Conservation (phyloP, 768 basidiomycete species). For the Sporobolomyces phaffii region DNA sequence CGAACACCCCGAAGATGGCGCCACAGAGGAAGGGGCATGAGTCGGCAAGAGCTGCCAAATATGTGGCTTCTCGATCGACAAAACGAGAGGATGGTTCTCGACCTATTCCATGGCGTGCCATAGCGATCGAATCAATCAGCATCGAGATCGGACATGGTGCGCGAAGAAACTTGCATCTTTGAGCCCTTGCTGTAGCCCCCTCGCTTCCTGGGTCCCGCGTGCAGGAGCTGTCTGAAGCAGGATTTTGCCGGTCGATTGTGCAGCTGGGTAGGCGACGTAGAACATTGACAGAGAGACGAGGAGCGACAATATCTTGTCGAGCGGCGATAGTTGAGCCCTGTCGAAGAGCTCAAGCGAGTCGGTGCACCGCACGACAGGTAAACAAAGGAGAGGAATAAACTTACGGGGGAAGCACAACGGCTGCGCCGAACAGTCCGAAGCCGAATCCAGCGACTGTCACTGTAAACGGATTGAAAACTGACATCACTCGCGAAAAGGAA, state of each 20-base stretch:
- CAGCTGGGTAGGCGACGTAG: slow-evolving; percentile 76
- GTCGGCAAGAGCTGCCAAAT: slow-evolving; percentile 75
- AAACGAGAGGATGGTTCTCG: slow-evolving; percentile 73
- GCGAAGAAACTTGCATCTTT: background rate
- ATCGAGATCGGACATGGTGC: background rate
- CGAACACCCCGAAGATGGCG: background rate
- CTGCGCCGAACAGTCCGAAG: slow-evolving; percentile 55
- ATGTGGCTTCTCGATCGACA: slow-evolving; percentile 76
- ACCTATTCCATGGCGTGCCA: slow-evolving; percentile 56
- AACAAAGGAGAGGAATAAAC: slow-evolving; percentile 44
- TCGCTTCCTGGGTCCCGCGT: slow-evolving; percentile 48
- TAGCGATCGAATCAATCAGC: too few species aligned
- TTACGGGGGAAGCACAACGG: slow-evolving; percentile 57
- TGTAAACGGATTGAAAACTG: slow-evolving; percentile 73
- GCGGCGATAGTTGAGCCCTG: slow-evolving; percentile 46
- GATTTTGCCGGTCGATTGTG: slow-evolving; percentile 72
- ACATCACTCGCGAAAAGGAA: too few species aligned
- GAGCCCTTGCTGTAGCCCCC: slow-evolving; percentile 46
- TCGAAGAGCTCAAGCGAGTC: background rate
- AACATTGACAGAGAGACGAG: slow-evolving; percentile 71
- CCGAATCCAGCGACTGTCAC: slow-evolving; percentile 61
- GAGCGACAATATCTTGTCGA: slow-evolving; percentile 81
- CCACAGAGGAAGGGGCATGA: slow-evolving; percentile 20
- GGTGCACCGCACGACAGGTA: background rate
- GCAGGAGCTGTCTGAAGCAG: slow-evolving; percentile 80